phyloP scores from a whole-genome alignment of 352 stramenopile species.

The Albugo candida region DNA sequence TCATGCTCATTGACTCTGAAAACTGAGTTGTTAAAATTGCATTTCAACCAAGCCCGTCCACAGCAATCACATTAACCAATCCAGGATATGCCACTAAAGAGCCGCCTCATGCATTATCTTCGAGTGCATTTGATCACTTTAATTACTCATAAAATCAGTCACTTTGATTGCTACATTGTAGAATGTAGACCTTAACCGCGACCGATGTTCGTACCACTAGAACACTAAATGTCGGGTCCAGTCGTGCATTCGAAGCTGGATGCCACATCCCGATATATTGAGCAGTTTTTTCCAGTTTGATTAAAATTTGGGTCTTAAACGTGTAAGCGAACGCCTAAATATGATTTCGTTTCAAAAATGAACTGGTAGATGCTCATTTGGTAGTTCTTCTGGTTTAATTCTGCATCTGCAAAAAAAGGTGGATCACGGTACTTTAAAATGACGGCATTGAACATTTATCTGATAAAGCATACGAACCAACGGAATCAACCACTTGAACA shows the following conservation, averaged over 20 bases:
- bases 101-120: conserved; percentile 13
- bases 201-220: conserved; percentile 6
- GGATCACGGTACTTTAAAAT: conserved; percentile 20
- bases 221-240: conserved; percentile 9
- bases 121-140: conserved; percentile 14
- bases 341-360: conserved; percentile 15
- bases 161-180: conserved; percentile 8
- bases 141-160: conserved; percentile 12
- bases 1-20: conserved; percentile 15
- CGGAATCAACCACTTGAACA: conserved; percentile 20
- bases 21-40: conserved; percentile 20
- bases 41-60: conserved; percentile 17
- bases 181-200: conserved; percentile 4
- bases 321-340: conserved; percentile 16
- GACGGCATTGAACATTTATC: conserved; percentile 14
- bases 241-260: conserved; percentile 15
- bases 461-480: conserved; percentile 17
- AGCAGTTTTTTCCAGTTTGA: conserved; percentile 21
- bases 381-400: conserved; percentile 12
- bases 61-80: conserved; percentile 10
- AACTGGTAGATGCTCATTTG: conserved; percentile 23
- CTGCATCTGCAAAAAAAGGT: conserved; percentile 23
- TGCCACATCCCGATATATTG: conserved; percentile 11
- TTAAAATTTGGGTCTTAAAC: conserved; percentile 24
- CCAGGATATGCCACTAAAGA: conserved; percentile 11